These are phyloP conservation scores for Plasmodium blacklocki DNA, from an alignment of 169 alveolate species.

Conservation along the genomic window DNA sequence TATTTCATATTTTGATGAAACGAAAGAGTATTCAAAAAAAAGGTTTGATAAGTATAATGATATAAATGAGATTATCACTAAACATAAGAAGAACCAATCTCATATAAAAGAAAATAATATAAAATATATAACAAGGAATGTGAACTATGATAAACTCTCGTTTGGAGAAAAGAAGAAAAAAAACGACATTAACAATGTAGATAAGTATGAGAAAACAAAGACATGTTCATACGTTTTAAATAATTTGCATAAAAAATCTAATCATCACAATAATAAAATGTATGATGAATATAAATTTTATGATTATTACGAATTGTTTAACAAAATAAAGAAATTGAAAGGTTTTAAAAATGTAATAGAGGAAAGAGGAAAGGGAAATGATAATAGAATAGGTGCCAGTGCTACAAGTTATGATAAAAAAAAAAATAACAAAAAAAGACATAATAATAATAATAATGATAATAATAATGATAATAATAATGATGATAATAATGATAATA, in stretches of 20 bases:
- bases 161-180: no score
- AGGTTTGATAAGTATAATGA: not conserved
- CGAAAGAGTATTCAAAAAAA: constrained; percentile 2
- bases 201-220: no score
- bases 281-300: not conserved
- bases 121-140: not conserved
- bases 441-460: not conserved
- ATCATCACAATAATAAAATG: no score
- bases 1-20: constrained; percentile 35
- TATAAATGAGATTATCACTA: not conserved
- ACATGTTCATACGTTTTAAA: no score
- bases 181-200: no score
- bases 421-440: not conserved
- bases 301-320: not conserved
- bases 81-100: no score
- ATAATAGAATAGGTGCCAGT: no score
- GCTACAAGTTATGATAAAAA: no score
- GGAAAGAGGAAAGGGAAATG: not conserved
- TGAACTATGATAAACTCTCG: not conserved
- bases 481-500: not conserved
- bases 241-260: no score
- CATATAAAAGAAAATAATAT: not conserved
- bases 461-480: not conserved
- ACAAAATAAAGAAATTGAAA: constrained; percentile 13
- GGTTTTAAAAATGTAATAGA: constrained; percentile 6